Percentiles rank a stretch among this genome's conserved stretches.
These are phyloP conservation scores for Jatropha multifida DNA, from an alignment of 441 rosid species.

Conservation along the genomic window DNA sequence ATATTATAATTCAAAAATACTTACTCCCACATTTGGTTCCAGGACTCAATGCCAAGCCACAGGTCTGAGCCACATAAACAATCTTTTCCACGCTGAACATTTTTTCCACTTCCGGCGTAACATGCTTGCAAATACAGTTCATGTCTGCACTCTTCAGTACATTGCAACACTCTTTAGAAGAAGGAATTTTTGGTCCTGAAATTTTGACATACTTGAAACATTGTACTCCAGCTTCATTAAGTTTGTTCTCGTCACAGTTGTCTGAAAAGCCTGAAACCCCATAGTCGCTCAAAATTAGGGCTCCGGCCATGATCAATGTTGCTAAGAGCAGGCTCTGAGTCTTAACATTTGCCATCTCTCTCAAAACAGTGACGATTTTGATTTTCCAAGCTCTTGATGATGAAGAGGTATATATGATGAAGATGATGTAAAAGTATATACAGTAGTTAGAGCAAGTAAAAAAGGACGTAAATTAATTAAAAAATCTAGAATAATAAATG, in stretches of 20 bases:
- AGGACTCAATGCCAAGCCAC: constrained; percentile 27
- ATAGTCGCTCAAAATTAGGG: neutral
- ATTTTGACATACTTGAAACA: constrained; percentile 2
- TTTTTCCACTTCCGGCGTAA: constrained; percentile 24
- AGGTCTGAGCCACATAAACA: constrained; percentile 27
- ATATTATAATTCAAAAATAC: neutral
- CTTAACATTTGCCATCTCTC: constrained; percentile 4
- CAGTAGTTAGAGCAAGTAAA: no score
- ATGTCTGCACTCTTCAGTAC: constrained; percentile 11
- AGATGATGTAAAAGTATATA: no score
- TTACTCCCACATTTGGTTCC: constrained; percentile 46
- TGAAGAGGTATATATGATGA: no score
- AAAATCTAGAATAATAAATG: no score
- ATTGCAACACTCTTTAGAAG: constrained; percentile 27
- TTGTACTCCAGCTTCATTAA: neutral
- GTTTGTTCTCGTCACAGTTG: neutral
- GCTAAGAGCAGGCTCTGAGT: constrained; percentile 3
- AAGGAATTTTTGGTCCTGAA: constrained; percentile 16
- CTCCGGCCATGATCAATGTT: constrained; percentile 3
- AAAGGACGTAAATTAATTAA: no score
- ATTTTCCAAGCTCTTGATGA: no score
- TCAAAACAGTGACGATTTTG: neutral
- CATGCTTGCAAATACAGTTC: constrained; percentile 27
- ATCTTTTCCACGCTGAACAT: constrained; percentile 34
- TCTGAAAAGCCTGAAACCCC: neutral